phyloP scores from a whole-genome alignment of 179 eudicot species.

The Beta corolliflora region DNA sequence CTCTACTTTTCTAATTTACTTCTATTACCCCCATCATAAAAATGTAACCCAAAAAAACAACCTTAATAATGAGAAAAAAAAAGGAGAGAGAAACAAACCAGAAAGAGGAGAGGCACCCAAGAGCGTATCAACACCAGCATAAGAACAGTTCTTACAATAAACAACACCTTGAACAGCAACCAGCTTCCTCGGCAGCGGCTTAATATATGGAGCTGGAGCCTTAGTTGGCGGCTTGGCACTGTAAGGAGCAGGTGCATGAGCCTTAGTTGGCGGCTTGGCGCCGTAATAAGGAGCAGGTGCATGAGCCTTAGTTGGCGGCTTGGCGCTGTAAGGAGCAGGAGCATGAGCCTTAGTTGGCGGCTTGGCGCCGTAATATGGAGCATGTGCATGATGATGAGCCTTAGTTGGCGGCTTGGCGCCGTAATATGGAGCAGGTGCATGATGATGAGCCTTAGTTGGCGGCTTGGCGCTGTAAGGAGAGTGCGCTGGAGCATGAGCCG shows the following conservation, averaged over 20 bases:
- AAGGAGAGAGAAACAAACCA: constrained; percentile 35
- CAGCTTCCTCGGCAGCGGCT: constrained; percentile 28
- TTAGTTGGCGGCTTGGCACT: constrained; percentile 11
- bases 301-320: background rate
- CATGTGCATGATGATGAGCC: background rate
- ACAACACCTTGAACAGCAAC: constrained; percentile 72
- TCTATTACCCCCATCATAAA: too few relatives aligned
- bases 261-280: constrained; percentile 10
- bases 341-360: background rate
- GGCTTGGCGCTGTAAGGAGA: background rate
- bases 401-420: background rate
- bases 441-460: background rate
- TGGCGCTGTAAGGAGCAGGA: background rate
- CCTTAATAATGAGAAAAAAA: too few relatives aligned
- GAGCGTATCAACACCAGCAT: constrained; percentile 55
- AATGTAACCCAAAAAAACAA: too few relatives aligned
- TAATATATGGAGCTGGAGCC: constrained; percentile 16
- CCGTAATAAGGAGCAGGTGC: background rate
- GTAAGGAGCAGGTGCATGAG: constrained; percentile 8
- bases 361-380: background rate
- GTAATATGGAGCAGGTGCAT: background rate
- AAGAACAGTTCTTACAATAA: constrained; percentile 68
- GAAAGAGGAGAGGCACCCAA: constrained; percentile 50
- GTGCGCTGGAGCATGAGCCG: background rate
- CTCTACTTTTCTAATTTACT: too few relatives aligned